These are phyloP conservation scores for Rhododendron griersonianum DNA, from an alignment of 148 eudicot genomes.

Conservation along the genomic window DNA sequence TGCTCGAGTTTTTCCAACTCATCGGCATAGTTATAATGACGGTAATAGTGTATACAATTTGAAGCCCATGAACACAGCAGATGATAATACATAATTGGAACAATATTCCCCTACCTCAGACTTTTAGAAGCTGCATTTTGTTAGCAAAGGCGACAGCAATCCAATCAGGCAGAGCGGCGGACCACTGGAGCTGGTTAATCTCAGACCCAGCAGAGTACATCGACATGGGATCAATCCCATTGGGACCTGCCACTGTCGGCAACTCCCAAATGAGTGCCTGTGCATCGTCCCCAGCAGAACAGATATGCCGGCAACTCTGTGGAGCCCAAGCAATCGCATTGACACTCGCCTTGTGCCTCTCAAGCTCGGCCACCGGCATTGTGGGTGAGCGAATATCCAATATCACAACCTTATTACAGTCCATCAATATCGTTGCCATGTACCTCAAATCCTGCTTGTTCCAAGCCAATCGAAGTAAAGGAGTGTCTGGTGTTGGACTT, in stretches of 20 bases:
- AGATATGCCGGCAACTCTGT: slow-evolving; percentile 67
- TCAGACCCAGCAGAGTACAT: slow-evolving; percentile 68
- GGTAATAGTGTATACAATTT: background rate
- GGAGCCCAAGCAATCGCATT: slow-evolving; percentile 97
- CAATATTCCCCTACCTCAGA: slow-evolving; percentile 35
- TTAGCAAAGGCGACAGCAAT: slow-evolving; percentile 67
- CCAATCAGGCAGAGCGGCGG: slow-evolving; percentile 85
- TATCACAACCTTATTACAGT: slow-evolving; percentile 80
- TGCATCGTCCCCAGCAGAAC: slow-evolving; percentile 82
- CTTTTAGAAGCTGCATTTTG: slow-evolving; percentile 79
- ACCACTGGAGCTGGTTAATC: slow-evolving; percentile 98
- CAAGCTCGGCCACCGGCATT: slow-evolving; percentile 88
- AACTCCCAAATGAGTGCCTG: slow-evolving; percentile 92
- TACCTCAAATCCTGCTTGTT: slow-evolving; percentile 90
- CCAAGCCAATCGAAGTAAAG: slow-evolving; percentile 83
- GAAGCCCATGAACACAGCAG: background rate
- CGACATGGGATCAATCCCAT: slow-evolving; percentile 76
- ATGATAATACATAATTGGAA: background rate
- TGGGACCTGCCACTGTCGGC: slow-evolving; percentile 58
- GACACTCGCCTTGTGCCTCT: slow-evolving; percentile 75
- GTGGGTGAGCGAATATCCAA: slow-evolving; percentile 83
- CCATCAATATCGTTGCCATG: slow-evolving; percentile 92
- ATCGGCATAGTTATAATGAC: background rate
- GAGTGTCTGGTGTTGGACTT: slow-evolving; percentile 88
- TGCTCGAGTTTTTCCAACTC: background rate